phyloP scores from a whole-genome alignment of 257 asterid species.

The Solanum rostratum region DNA sequence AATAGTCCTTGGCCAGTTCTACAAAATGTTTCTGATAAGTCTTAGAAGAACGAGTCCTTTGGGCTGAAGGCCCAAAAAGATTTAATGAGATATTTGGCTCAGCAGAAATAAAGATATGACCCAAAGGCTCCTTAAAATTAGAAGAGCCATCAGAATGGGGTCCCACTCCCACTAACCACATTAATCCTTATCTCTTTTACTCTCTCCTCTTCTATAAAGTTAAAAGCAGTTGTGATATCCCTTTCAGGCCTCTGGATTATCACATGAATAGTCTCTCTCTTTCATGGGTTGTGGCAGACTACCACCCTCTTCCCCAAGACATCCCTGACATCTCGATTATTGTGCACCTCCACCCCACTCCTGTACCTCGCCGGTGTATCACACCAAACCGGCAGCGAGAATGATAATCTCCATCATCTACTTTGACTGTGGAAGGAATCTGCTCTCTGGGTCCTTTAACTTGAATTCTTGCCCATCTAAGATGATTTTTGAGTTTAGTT shows the following conservation, averaged over 20 bases:
- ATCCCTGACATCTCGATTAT: background rate
- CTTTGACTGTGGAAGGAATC: background rate
- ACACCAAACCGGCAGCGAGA: background rate
- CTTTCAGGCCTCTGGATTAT: background rate
- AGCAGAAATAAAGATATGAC: background rate
- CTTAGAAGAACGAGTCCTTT: background rate
- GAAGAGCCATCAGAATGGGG: background rate
- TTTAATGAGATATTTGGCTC: background rate
- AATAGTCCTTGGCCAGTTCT: background rate
- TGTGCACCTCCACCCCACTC: background rate
- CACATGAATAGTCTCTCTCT: background rate
- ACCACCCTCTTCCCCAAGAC: background rate
- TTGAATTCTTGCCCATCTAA: background rate
- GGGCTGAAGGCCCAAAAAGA: background rate
- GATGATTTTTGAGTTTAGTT: background rate
- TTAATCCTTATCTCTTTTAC: background rate
- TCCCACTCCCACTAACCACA: background rate
- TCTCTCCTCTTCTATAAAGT: background rate
- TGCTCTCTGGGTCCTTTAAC: background rate
- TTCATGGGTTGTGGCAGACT: background rate
- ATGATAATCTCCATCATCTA: background rate
- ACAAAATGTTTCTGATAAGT: background rate
- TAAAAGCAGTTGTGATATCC: background rate
- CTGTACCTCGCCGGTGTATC: background rate
- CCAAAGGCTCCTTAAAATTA: background rate